phyloP scores from a whole-genome alignment of 2,329 filamentous ascomycete genomes.

The Arthroderma sp. region DNA sequence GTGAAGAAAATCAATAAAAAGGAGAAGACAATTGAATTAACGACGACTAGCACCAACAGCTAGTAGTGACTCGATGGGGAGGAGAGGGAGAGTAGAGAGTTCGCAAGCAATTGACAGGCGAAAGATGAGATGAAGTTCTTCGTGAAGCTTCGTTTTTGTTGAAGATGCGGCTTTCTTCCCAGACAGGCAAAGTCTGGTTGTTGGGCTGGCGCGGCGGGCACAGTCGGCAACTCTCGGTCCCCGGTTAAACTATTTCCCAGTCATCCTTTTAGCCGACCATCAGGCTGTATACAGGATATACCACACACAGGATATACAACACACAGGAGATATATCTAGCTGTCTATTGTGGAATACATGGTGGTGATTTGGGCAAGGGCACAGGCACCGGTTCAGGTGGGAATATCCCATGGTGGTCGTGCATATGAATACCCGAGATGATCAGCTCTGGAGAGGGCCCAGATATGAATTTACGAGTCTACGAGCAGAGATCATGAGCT shows the following conservation, averaged over 20 bases:
- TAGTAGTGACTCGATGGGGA: conserved; percentile 9
- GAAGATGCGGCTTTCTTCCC: conserved; percentile 3
- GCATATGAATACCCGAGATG: too few relatives aligned
- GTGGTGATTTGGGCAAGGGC: too few relatives aligned
- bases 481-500: too few relatives aligned
- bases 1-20: conserved; percentile 13
- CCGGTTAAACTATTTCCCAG: neutral
- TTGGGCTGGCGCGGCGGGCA: conserved; percentile 6
- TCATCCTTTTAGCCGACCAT: too few relatives aligned
- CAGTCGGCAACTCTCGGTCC: conserved; percentile 7
- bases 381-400: too few relatives aligned
- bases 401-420: too few relatives aligned
- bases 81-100: conserved; percentile 14
- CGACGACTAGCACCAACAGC: neutral
- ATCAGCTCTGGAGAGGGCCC: too few relatives aligned
- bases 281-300: too few relatives aligned
- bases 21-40: conserved; percentile 13
- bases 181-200: conserved; percentile 3
- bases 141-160: conserved; percentile 5
- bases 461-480: too few relatives aligned
- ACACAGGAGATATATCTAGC: too few relatives aligned
- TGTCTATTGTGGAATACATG: too few relatives aligned
- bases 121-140: neutral
- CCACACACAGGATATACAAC: too few relatives aligned
- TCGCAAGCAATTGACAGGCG: conserved; percentile 3